Conservation (phyloP, 2,329 filamentous ascomycete genomes). For the Gliomastix tumulicola region DNA sequence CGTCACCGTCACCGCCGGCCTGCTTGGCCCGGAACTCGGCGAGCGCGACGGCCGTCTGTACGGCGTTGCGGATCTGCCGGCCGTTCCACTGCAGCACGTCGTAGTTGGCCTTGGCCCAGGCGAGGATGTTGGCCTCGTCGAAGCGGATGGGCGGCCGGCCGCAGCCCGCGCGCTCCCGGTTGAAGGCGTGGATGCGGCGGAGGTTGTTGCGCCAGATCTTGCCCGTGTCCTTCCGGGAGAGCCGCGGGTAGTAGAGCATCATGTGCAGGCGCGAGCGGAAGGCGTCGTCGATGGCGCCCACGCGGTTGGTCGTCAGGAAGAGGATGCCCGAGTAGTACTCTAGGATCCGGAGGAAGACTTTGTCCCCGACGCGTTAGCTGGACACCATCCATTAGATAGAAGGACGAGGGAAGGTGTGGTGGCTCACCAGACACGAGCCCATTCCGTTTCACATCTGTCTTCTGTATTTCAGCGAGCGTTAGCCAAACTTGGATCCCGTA, state of each 20-base stretch:
- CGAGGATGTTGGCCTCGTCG: slow-evolving; percentile 5
- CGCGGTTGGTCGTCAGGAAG: slow-evolving; percentile 44
- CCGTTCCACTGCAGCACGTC: slow-evolving; percentile 27
- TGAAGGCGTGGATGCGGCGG: slow-evolving; percentile 22
- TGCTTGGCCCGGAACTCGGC: too few relatives aligned
- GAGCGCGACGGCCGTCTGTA: slow-evolving; percentile 28
- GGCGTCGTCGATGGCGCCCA: slow-evolving; percentile 36
- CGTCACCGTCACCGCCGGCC: too few relatives aligned
- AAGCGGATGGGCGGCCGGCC: too few relatives aligned
- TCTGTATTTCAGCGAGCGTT: too few relatives aligned
- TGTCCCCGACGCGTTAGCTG: slow-evolving; percentile 30
- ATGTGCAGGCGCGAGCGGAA: slow-evolving; percentile 42
- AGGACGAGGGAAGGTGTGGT: too few relatives aligned
- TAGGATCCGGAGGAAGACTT: slow-evolving; percentile 39
- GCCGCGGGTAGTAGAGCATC: slow-evolving; percentile 35
- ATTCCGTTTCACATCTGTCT: too few relatives aligned
- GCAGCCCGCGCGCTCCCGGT: too few relatives aligned
- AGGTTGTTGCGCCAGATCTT: slow-evolving; percentile 34
- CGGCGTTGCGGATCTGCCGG: slow-evolving; percentile 27
- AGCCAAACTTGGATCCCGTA: too few relatives aligned
- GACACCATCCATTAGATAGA: slow-evolving; percentile 21
- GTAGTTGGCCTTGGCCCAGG: slow-evolving; percentile 25
- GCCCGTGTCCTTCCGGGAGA: too few relatives aligned
- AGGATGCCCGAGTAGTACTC: slow-evolving; percentile 44
- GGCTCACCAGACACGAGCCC: too few relatives aligned